Base-by-base conservation (phyloP, 2,329 filamentous ascomycete genomes). In the Cercospora brassicicola region DNA sequence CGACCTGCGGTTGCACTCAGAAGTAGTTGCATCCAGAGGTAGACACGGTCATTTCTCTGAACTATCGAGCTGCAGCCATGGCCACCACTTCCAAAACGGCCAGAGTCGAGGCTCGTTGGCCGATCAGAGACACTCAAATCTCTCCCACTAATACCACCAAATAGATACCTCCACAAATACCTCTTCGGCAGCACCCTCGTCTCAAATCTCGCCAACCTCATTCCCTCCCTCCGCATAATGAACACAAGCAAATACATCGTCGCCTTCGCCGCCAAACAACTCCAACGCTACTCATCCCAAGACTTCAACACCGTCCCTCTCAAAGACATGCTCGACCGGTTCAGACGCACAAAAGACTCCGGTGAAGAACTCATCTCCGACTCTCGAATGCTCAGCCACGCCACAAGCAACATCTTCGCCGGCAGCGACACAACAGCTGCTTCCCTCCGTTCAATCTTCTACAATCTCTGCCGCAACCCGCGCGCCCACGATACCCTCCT, bases 371-470 rank as follows among this genome's bases (percentile, higher is more conserved):
- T 73, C 10, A 74, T 74, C 67, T 67, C 67, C 53, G 67, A 72
- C 26, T 63, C 62, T 64, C 18, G 33, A 28, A 64, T 74, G 59
- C 69, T 74, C 11, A 71, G 64, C 8, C 70, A 73, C 62, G 66
- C 53, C 53, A 56, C 53, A 69, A 5, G 59, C 87, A 87, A 75
- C 81, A 79, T 83, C 62, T 77, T 79, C 30, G 82, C 81, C 3
- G 81, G 76, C 8, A 69, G 64, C 8, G 82, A 84, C 63, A 84
- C 69, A 15, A 71, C 69, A n/a, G 69, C 69, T 11, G 56, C 65
- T 10, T 62, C 65, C 20, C 62, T 71, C 4, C 64, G 78, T 15
- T 76, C 78, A 1, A 76, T 81, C 61, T 74, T 82, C 59, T 81
- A 81, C 72, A 76, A 78, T 65, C 74, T 81, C 23, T 69, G 77